These are phyloP conservation scores for Agrocybe pediades DNA, from an alignment of 768 basidiomycete genomes.

Conservation along the genomic window DNA sequence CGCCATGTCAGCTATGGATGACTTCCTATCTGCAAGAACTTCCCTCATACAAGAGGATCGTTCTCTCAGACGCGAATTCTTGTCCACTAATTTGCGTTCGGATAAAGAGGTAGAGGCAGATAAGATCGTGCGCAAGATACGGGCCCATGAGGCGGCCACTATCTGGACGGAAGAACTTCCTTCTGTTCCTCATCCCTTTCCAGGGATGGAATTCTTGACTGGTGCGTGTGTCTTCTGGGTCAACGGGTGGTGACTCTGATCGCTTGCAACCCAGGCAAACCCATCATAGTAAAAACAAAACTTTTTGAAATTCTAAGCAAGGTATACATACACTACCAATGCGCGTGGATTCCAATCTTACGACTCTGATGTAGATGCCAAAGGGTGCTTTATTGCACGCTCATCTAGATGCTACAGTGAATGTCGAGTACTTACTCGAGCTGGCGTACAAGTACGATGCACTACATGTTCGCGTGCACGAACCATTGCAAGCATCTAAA, in stretches of 20 bases:
- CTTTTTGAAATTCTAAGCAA: slow-evolving; percentile 64
- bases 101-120: slow-evolving; percentile 56
- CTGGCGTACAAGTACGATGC: slow-evolving; percentile 58
- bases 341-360: background rate
- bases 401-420: slow-evolving; percentile 76
- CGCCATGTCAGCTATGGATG: slow-evolving; percentile 18
- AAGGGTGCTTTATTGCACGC: slow-evolving; percentile 77
- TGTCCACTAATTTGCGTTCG: slow-evolving; percentile 27
- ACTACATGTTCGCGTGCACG: slow-evolving; percentile 57
- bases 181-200: slow-evolving; percentile 62
- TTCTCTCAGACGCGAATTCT: slow-evolving; percentile 51
- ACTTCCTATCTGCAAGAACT: slow-evolving; percentile 32
- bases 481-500: slow-evolving; percentile 40
- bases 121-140: slow-evolving; percentile 52
- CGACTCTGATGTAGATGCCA: slow-evolving; percentile 62
- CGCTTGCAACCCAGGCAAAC: slow-evolving; percentile 41
- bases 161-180: slow-evolving; percentile 63
- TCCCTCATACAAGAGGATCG: slow-evolving; percentile 47
- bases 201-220: slow-evolving; percentile 79
- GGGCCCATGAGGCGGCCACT: slow-evolving; percentile 50
- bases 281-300: slow-evolving; percentile 59
- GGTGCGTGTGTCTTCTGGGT: slow-evolving; percentile 34
- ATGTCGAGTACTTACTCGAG: slow-evolving; percentile 49
- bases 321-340: slow-evolving; percentile 30
- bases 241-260: background rate